Conservation (phyloP, 2,329 filamentous ascomycete genomes). For the Botrytis squamosa region DNA sequence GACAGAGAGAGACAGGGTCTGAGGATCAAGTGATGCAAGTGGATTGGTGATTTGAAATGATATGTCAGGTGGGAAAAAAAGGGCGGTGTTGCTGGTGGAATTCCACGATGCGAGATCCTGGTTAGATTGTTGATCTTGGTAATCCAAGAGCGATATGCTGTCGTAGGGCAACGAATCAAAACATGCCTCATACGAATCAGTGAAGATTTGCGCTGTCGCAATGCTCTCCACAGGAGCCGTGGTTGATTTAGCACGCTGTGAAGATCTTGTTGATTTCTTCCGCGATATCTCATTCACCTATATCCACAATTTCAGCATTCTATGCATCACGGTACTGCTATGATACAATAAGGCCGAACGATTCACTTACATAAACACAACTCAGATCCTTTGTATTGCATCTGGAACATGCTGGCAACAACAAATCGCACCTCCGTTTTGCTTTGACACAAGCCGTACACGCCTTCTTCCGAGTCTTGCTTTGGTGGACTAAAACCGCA, state of each 20-base stretch:
- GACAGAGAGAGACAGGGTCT: not conserved
- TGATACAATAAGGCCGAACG: not conserved
- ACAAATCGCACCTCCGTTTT: conserved; percentile 34
- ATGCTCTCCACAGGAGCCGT: not conserved
- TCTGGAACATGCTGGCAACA: conserved; percentile 28
- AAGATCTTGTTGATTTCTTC: conserved; percentile 2
- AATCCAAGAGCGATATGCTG: not conserved
- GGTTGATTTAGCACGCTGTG: not conserved
- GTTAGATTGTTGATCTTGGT: not conserved
- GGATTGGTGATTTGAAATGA: not conserved
- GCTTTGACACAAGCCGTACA: conserved; percentile 31
- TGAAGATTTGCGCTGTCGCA: not conserved
- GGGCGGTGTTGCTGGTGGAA: not conserved
- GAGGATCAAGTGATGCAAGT: not conserved
- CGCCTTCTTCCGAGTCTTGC: conserved; percentile 26
- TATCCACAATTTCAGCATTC: not conserved
- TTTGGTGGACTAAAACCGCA: conserved; percentile 11
- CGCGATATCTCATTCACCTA: conserved; percentile 1
- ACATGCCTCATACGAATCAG: not conserved
- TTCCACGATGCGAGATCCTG: not conserved
- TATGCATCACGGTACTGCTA: not conserved
- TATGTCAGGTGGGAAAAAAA: not conserved
- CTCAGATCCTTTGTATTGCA: conserved; percentile 24
- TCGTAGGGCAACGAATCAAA: not conserved
- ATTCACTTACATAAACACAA: conserved; percentile 31